phyloP scores from a whole-genome alignment of 2,329 filamentous ascomycete species.

The Magnaporthiopsis poae region DNA sequence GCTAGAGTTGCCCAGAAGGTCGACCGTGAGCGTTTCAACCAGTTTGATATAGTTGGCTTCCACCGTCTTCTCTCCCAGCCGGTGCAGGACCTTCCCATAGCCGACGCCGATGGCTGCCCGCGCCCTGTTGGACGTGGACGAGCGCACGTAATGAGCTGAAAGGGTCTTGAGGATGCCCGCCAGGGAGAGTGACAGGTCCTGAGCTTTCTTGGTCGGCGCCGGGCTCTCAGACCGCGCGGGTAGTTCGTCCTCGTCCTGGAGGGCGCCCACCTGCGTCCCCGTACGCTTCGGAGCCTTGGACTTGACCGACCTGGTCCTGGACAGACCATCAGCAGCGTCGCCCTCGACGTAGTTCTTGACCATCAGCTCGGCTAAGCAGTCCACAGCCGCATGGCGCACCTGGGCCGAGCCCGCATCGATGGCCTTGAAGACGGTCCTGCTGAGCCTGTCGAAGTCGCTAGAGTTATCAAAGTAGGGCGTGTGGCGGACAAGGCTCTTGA shows the following conservation, averaged over 20 bases:
- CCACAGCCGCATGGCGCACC: slow-evolving; percentile 76
- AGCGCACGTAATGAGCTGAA: slow-evolving; percentile 68
- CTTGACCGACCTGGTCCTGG: slow-evolving; percentile 63
- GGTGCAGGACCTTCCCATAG: slow-evolving; percentile 71
- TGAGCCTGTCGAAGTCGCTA: slow-evolving; percentile 81
- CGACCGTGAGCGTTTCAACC: slow-evolving; percentile 67
- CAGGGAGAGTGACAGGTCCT: slow-evolving; percentile 65
- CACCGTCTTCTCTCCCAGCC: slow-evolving; percentile 71
- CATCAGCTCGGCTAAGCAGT: slow-evolving; percentile 72
- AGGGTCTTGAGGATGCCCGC: slow-evolving; percentile 69
- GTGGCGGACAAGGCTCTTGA: slow-evolving; percentile 60
- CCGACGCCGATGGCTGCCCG: slow-evolving; percentile 78
- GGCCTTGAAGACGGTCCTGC: slow-evolving; percentile 71
- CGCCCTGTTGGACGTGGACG: slow-evolving; percentile 67
- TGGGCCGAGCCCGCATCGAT: slow-evolving; percentile 67
- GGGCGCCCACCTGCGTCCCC: slow-evolving; percentile 49
- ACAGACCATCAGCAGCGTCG: slow-evolving; percentile 23
- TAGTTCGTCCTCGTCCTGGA: slow-evolving; percentile 64
- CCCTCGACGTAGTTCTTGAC: slow-evolving; percentile 67
- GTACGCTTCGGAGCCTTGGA: slow-evolving; percentile 45
- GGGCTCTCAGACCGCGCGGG: slow-evolving; percentile 62
- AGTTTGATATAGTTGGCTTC: slow-evolving; percentile 76
- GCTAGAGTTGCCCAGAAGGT: slow-evolving; percentile 65
- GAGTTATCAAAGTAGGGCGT: slow-evolving; percentile 81
- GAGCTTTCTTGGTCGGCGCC: slow-evolving; percentile 58